Percentiles rank a stretch among this genome's conserved stretches.
Evolutionary conservation across 345 rosid genomes (phyloP).

Genomic region (Mangifera indica): DNA sequence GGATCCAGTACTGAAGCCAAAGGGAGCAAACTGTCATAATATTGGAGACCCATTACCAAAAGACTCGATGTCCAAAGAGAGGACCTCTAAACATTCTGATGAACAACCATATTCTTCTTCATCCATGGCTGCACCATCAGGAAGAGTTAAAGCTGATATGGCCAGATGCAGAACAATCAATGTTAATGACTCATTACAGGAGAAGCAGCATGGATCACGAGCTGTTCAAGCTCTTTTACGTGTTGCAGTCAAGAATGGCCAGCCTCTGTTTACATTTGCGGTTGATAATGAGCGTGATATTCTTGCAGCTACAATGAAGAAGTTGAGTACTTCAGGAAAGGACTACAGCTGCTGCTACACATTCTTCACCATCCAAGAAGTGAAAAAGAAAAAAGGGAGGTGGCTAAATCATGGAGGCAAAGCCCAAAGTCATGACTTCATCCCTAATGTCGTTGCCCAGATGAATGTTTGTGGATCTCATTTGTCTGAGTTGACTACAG

Average conservation of each 20-base stretch:
- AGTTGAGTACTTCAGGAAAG: slow-evolving; percentile 39
- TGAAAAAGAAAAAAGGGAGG: slow-evolving; percentile 65
- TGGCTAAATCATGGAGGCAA: slow-evolving; percentile 76
- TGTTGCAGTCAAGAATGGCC: slow-evolving; percentile 77
- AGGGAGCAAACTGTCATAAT: slow-evolving; percentile 36
- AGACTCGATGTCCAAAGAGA: slow-evolving; percentile 34
- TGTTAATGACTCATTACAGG: slow-evolving; percentile 38
- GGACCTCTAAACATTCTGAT: slow-evolving; percentile 31
- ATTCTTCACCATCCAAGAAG: slow-evolving; percentile 70
- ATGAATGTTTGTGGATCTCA: slow-evolving; percentile 68
- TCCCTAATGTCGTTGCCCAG: slow-evolving; percentile 68
- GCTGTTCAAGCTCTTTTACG: slow-evolving; percentile 77
- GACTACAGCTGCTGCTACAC: slow-evolving; percentile 60
- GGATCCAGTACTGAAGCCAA: slow-evolving; percentile 71
- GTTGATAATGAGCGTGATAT: slow-evolving; percentile 69
- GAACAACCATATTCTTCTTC: slow-evolving; percentile 34
- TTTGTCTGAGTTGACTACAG: slow-evolving; percentile 26
- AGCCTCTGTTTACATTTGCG: slow-evolving; percentile 81
- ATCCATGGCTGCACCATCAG: slow-evolving; percentile 32
- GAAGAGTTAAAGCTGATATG: slow-evolving; percentile 39
- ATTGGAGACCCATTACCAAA: slow-evolving; percentile 43
- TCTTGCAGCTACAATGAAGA: slow-evolving; percentile 77
- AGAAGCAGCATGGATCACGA: slow-evolving; percentile 43
- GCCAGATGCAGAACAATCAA: slow-evolving; percentile 33
- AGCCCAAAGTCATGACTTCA: slow-evolving; percentile 57